Percentiles rank a stretch among this genome's conserved stretches.
Evolutionary conservation across 176 grass and related monocot species (phyloP).

Genomic region (Lolium rigidum): DNA sequence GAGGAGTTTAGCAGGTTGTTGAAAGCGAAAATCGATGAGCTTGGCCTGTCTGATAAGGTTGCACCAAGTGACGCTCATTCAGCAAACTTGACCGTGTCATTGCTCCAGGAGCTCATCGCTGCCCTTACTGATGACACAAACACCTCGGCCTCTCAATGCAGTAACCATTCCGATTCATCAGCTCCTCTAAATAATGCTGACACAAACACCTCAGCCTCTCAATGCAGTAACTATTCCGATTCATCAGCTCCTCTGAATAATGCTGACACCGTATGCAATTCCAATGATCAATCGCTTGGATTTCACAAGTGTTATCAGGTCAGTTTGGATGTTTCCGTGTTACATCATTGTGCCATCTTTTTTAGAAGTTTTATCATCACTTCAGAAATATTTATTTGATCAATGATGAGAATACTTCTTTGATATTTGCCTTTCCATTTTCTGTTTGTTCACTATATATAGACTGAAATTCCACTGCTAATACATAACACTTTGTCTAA

Average conservation of each 20-base stretch:
- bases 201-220: conserved; percentile 11
- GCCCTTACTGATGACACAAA: conserved; percentile 45
- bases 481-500: conserved; percentile 7
- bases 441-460: background rate
- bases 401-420: background rate
- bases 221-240: conserved; percentile 25
- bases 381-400: background rate
- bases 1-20: conserved; percentile 51
- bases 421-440: background rate
- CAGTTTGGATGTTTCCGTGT: conserved; percentile 20
- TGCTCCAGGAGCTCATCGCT: conserved; percentile 71
- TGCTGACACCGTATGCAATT: conserved; percentile 13
- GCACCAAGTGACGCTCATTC: conserved; percentile 46
- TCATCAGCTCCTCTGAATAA: conserved; percentile 8
- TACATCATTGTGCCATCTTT: background rate
- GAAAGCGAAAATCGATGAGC: conserved; percentile 56
- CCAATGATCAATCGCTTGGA: conserved; percentile 33
- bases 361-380: background rate
- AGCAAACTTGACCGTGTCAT: conserved; percentile 43
- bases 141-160: conserved; percentile 20
- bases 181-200: conserved; percentile 7
- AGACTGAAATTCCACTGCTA: background rate
- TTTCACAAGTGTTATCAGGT: conserved; percentile 48
- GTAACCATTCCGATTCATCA: conserved; percentile 27
- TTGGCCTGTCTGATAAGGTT: conserved; percentile 46